Evolutionary conservation across 306 rosid species (phyloP).

Genomic region (Bauhinia variegata): DNA sequence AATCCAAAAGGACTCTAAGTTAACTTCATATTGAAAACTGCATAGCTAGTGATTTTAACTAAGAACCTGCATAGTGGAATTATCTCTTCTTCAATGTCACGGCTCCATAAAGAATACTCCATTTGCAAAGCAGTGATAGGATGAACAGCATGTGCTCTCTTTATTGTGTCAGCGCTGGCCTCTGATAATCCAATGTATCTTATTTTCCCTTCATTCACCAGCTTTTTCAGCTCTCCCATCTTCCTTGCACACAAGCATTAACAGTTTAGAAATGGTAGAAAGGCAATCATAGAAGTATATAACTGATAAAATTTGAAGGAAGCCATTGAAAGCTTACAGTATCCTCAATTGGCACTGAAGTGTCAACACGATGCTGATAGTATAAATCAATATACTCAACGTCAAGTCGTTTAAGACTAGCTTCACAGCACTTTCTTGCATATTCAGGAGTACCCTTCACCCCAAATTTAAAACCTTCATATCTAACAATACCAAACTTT

Average conservation of each 20-base stretch:
- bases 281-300: background rate
- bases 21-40: background rate
- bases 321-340: slow-evolving; percentile 55
- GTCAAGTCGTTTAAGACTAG: slow-evolving; percentile 59
- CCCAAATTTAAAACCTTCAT: slow-evolving; percentile 25
- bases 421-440: slow-evolving; percentile 67
- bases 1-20: no score
- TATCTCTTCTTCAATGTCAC: slow-evolving; percentile 68
- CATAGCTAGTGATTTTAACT: background rate
- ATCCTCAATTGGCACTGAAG: slow-evolving; percentile 72
- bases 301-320: background rate
- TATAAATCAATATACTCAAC: slow-evolving; percentile 59
- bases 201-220: slow-evolving; percentile 69
- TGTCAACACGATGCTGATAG: slow-evolving; percentile 62
- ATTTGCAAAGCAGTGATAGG: slow-evolving; percentile 78
- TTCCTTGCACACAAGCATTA: slow-evolving; percentile 32
- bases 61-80: slow-evolving; percentile 70
- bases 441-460: slow-evolving; percentile 66
- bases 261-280: slow-evolving; percentile 1
- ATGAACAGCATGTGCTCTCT: slow-evolving; percentile 70
- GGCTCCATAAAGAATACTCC: slow-evolving; percentile 72
- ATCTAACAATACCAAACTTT: slow-evolving; percentile 56
- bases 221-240: slow-evolving; percentile 66
- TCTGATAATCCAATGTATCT: slow-evolving; percentile 65
- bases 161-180: slow-evolving; percentile 63